phyloP scores from a whole-genome alignment of 1,284 basidiomycete genomes.

The Moniliophthora roreri region DNA sequence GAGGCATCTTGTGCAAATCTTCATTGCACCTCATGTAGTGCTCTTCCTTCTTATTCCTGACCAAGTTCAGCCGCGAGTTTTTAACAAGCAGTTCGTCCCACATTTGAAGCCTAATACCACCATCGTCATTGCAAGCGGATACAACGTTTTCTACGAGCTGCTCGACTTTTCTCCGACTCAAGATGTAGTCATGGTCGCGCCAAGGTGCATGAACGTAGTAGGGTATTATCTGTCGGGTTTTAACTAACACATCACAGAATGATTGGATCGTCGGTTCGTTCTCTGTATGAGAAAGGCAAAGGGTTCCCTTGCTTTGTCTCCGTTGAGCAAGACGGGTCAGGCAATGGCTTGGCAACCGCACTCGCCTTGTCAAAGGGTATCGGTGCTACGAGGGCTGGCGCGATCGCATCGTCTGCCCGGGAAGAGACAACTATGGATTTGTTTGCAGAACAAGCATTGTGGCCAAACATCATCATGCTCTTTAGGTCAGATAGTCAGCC shows the following conservation, averaged over 20 bases:
- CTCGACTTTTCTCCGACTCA: slow-evolving; percentile 54
- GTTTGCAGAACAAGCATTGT: slow-evolving; percentile 54
- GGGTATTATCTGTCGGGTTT: not conserved
- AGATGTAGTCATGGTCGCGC: slow-evolving; percentile 67
- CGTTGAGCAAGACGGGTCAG: slow-evolving; percentile 61
- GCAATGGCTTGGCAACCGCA: slow-evolving; percentile 44
- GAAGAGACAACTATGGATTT: slow-evolving; percentile 67
- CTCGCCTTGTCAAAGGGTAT: slow-evolving; percentile 58
- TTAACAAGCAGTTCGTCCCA: slow-evolving; percentile 54
- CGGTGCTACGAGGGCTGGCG: slow-evolving; percentile 65
- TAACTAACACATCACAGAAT: slow-evolving; percentile 38
- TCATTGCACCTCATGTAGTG: slow-evolving; percentile 38
- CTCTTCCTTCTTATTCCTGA: slow-evolving; percentile 64
- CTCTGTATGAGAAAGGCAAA: slow-evolving; percentile 56
- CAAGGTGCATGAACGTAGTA: slow-evolving; percentile 39
- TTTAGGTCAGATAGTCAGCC: slow-evolving; percentile 42
- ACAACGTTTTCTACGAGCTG: slow-evolving; percentile 64
- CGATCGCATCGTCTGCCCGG: slow-evolving; percentile 60
- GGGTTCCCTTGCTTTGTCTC: slow-evolving; percentile 69
- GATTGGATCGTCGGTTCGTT: slow-evolving; percentile 66
- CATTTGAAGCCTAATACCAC: slow-evolving; percentile 47
- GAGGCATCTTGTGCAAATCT: not conserved
- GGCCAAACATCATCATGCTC: slow-evolving; percentile 67
- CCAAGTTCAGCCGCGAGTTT: slow-evolving; percentile 61
- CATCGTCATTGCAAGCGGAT: slow-evolving; percentile 63